Base-by-base conservation (phyloP, 2,329 filamentous ascomycete genomes). In the Zasmidium citrigriseum region DNA sequence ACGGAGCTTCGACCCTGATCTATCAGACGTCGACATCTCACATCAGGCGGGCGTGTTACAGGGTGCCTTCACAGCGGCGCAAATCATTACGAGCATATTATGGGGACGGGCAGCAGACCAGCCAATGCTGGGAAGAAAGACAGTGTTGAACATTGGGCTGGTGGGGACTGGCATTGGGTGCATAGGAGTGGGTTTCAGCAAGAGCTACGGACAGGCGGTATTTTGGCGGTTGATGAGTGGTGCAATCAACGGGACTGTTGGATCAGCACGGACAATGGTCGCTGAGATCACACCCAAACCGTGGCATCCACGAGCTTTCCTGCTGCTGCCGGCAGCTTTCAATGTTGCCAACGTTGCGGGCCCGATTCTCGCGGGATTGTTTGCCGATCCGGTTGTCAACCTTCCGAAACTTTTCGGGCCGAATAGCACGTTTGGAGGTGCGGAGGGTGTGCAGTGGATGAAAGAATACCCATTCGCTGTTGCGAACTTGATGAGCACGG, bases 401-500 rank as follows among this genome's bases (percentile, higher is more conserved):
- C 79, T 87, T 57, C 85, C 86, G 0, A 69, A 72, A 1, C 61
- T 85, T 2, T 88, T 89, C 67, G 85, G 84, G 1, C 78, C 81
- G 2, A 80, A 78, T 0, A 83, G 83, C 7, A 65, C 80, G 0
- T 76, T 87, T 56, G 82, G 82, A 3, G 82, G 82, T 0, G 70
- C 76, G 47, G 69, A 77, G 51, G 84, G 83, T 0, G 84, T 84
- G 12, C 71, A 75, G 59, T 89, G 86, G 86, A 82, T 89, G 77
- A 73, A 76, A 38, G 73, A 74, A 52, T 87, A 86, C 71, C 86
- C 86, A 0, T 89, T 84, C 72, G 84, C 84, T 1, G 72, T 88
- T 29, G 85, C 86, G 0, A 88, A 86, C 66, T 70, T 88, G 1
- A 73, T 88, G 46, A 87, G 85, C 66, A 83, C 81, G 7, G 57